These are phyloP conservation scores for Lindgomyces ingoldianus DNA, from an alignment of 495 filamentous ascomycete genomes.

Conservation along the genomic window DNA sequence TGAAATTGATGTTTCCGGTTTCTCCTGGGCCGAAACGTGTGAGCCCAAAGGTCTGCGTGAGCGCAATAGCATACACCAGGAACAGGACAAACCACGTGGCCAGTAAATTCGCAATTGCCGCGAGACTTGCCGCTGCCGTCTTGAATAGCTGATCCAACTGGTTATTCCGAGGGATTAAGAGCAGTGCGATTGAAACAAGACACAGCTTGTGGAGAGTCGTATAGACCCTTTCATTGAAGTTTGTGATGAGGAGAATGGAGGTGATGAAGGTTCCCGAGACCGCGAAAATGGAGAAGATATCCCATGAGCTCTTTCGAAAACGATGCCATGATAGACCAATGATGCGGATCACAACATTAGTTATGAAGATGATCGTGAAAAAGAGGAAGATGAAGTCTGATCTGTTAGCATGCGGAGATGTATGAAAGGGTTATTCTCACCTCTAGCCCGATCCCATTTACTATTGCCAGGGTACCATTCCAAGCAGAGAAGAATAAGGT, in stretches of 20 bases:
- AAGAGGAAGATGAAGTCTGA: conserved; percentile 71
- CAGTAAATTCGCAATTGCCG: conserved; percentile 85
- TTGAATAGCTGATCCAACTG: conserved; percentile 99
- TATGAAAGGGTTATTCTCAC: conserved; percentile 40
- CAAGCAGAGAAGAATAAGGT: conserved; percentile 77
- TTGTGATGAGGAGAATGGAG: conserved; percentile 67
- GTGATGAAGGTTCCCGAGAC: conserved; percentile 83
- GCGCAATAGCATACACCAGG: conserved; percentile 90
- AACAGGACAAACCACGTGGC: conserved; percentile 98
- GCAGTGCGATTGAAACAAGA: conserved; percentile 82
- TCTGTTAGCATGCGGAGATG: conserved; percentile 3
- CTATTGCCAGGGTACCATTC: conserved; percentile 77
- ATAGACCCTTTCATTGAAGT: conserved; percentile 59
- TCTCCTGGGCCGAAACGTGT: conserved; percentile 79
- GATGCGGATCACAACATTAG: conserved; percentile 81
- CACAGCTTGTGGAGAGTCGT: conserved; percentile 88
- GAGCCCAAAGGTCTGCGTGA: conserved; percentile 95
- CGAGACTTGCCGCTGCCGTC: conserved; percentile 93
- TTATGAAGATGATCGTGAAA: conserved; percentile 83
- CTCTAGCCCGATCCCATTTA: conserved; percentile 65
- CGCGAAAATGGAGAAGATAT: conserved; percentile 81
- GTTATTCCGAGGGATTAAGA: conserved; percentile 95
- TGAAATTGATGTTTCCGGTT: conserved; percentile 84
- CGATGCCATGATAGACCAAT: conserved; percentile 89
- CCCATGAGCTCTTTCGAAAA: conserved; percentile 93